Conservation (phyloP, 768 basidiomycete species). For the Amylocystis lapponica region DNA sequence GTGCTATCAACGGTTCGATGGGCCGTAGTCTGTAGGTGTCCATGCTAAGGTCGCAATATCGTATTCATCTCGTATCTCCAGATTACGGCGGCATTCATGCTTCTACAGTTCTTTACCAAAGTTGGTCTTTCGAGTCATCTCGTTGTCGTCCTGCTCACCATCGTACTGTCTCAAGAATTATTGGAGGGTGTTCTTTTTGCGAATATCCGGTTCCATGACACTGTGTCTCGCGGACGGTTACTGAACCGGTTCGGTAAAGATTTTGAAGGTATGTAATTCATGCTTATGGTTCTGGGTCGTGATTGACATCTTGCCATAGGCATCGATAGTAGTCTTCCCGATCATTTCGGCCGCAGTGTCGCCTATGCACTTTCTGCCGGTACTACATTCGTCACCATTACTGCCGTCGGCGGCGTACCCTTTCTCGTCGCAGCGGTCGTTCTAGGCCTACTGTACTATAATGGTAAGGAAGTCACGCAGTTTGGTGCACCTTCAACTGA, state of each 20-base stretch:
- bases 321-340: slow-evolving; percentile 76
- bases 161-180: slow-evolving; percentile 40
- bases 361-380: slow-evolving; percentile 63
- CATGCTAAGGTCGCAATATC: not conserved
- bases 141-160: slow-evolving; percentile 10
- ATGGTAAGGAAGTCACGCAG: slow-evolving; percentile 43
- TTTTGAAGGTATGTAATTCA: slow-evolving; percentile 54
- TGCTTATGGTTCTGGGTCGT: not conserved
- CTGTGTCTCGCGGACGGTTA: slow-evolving; percentile 77
- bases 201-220: slow-evolving; percentile 90
- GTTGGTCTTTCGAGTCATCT: not conserved
- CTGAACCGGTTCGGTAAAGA: slow-evolving; percentile 88
- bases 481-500: slow-evolving; percentile 9
- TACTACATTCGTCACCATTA: slow-evolving; percentile 71
- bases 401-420: slow-evolving; percentile 70
- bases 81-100: slow-evolving; percentile 65
- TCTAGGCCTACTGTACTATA: slow-evolving; percentile 63
- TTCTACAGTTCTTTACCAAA: slow-evolving; percentile 68
- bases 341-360: slow-evolving; percentile 79
- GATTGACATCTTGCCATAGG: slow-evolving; percentile 38
- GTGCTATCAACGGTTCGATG: slow-evolving; percentile 55
- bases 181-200: slow-evolving; percentile 82
- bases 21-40: slow-evolving; percentile 60
- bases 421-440: slow-evolving; percentile 59
- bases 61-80: slow-evolving; percentile 32